These are phyloP conservation scores for Globisporangium apiculatum DNA, from an alignment of 352 stramenopile genomes.

Conservation along the genomic window DNA sequence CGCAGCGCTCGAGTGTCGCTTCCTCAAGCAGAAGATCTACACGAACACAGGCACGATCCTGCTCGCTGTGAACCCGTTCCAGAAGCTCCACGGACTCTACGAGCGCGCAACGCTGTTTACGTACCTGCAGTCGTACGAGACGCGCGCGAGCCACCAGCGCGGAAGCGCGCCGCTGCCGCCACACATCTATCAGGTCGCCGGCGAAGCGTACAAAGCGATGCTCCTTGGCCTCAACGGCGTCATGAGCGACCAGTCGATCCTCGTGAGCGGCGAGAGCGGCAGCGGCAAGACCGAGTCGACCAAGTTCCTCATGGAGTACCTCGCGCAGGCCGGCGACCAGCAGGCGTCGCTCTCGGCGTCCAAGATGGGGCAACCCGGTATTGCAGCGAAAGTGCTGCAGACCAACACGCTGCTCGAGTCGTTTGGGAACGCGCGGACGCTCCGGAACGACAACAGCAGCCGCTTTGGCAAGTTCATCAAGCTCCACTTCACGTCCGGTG, in stretches of 20 bases:
- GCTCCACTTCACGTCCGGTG: conserved; percentile 75
- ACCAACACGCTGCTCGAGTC: conserved; percentile 88
- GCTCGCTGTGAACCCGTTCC: conserved; percentile 80
- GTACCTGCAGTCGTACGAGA: conserved; percentile 64
- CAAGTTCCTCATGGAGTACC: conserved; percentile 87
- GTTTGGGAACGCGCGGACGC: conserved; percentile 84
- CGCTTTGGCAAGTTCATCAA: conserved; percentile 92
- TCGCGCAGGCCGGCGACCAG: conserved; percentile 71
- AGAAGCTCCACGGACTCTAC: conserved; percentile 64
- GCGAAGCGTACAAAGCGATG: conserved; percentile 78
- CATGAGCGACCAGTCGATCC: conserved; percentile 69
- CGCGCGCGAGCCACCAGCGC: conserved; percentile 21
- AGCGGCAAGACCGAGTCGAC: conserved; percentile 88
- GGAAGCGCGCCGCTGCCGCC: conserved; percentile 37
- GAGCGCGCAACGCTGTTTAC: conserved; percentile 38
- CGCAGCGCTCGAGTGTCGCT: conserved; percentile 60
- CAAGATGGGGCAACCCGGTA: conserved; percentile 21
- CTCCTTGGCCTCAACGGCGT: conserved; percentile 51
- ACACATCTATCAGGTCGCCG: conserved; percentile 83
- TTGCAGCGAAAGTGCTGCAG: conserved; percentile 87
- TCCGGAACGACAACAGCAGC: conserved; percentile 89
- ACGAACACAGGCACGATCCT: conserved; percentile 80
- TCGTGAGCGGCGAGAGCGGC: conserved; percentile 82
- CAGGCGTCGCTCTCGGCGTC: conserved; percentile 45
- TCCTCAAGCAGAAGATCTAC: conserved; percentile 74